phyloP scores from a whole-genome alignment of 2,329 filamentous ascomycete genomes.

The Aspergillus pseudoviridinutans region DNA sequence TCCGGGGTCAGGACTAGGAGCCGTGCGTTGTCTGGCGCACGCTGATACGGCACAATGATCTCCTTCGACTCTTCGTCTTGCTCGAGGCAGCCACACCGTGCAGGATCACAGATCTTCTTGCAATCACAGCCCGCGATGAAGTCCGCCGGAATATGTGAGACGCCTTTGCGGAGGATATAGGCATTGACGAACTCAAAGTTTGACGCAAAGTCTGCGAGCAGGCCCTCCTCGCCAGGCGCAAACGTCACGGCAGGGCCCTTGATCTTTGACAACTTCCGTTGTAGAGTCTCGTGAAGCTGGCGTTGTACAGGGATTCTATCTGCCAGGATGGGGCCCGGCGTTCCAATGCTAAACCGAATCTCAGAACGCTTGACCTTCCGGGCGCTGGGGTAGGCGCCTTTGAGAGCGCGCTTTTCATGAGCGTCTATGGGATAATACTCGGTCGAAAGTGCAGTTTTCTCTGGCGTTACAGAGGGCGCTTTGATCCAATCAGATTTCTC shows the following conservation, averaged over 20 bases:
- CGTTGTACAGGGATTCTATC: constrained; percentile 1
- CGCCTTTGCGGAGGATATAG: constrained; percentile 33
- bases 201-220: constrained; percentile 21
- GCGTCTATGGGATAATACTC: constrained; percentile 22
- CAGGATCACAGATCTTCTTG: constrained; percentile 19
- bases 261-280: constrained; percentile 22
- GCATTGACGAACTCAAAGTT: constrained; percentile 39
- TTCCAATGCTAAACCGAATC: constrained; percentile 7
- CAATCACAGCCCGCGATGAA: constrained; percentile 36
- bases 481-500: constrained; percentile 6
- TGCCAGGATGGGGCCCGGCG: constrained; percentile 7
- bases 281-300: constrained; percentile 14
- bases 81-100: constrained; percentile 27
- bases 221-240: constrained; percentile 8
- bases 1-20: constrained; percentile 25
- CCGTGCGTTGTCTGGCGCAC: constrained; percentile 8
- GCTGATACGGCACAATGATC: constrained; percentile 30
- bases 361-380: constrained; percentile 11
- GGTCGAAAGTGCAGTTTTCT: constrained; percentile 16
- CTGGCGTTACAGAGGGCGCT: background rate
- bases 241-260: constrained; percentile 28
- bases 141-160: constrained; percentile 20
- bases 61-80: constrained; percentile 27
- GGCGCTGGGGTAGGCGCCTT: constrained; percentile 16
- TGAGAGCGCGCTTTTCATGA: constrained; percentile 13